Conservation (phyloP, 441 rosid species). For the Erodium texanum region DNA sequence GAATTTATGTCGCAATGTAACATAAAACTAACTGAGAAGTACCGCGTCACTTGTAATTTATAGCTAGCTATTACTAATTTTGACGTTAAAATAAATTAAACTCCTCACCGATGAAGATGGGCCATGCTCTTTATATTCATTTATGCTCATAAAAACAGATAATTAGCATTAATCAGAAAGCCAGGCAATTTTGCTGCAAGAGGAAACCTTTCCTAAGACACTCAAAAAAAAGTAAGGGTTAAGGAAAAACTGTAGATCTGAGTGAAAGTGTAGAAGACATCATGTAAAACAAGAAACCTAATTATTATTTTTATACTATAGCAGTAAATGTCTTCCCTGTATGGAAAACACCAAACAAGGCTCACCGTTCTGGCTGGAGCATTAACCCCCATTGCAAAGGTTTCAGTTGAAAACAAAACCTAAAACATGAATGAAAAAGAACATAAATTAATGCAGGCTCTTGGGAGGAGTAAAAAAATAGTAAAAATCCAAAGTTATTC, state of each 20-base stretch:
- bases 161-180: background rate
- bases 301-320: background rate
- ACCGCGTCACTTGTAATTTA: background rate
- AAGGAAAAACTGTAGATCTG: background rate
- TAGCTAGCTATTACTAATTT: background rate
- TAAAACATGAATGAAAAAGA: conserved; percentile 27
- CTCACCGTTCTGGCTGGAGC: conserved; percentile 99
- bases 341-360: conserved; percentile 16
- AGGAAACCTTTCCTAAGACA: background rate
- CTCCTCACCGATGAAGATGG: background rate
- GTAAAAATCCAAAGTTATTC: background rate
- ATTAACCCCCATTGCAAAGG: conserved; percentile 99
- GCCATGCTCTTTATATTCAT: background rate
- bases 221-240: background rate
- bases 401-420: conserved; percentile 96
- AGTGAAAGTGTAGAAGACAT: background rate
- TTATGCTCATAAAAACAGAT: background rate
- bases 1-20: background rate
- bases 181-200: background rate
- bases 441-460: conserved; percentile 9
- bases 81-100: background rate
- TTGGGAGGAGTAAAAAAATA: conserved; percentile 8
- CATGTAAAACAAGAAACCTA: background rate
- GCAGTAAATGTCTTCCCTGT: conserved; percentile 9
- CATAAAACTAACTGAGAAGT: background rate